These are phyloP conservation scores for Auricularia sp. DNA, from an alignment of 768 basidiomycete genomes.

Conservation along the genomic window DNA sequence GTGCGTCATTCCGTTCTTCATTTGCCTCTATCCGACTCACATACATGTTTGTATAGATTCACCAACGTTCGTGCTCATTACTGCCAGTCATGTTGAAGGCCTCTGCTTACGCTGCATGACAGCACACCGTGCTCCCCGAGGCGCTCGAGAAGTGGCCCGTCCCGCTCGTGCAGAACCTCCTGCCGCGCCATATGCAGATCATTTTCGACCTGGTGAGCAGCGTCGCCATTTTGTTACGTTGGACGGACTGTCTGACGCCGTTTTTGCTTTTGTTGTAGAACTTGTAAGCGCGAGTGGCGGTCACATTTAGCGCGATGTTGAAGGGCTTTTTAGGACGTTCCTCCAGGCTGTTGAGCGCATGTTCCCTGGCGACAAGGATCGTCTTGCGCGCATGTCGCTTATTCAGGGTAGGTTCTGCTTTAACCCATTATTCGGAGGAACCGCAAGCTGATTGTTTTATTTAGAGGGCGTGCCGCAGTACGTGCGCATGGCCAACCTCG, in stretches of 20 bases:
- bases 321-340: slow-evolving; percentile 10
- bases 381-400: slow-evolving; percentile 77
- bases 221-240: not conserved
- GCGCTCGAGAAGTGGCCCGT: slow-evolving; percentile 76
- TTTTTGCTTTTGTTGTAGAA: not conserved
- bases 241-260: not conserved
- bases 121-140: slow-evolving; percentile 32
- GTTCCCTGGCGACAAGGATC: slow-evolving; percentile 80
- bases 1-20: slow-evolving; percentile 29
- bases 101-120: not conserved
- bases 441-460: not conserved
- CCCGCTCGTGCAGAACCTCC: slow-evolving; percentile 69
- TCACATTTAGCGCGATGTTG: too few relatives aligned
- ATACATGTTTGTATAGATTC: slow-evolving; percentile 7
- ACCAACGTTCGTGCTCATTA: slow-evolving; percentile 42
- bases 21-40: too few relatives aligned
- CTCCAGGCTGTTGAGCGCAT: slow-evolving; percentile 70
- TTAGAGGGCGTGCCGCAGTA: slow-evolving; percentile 79
- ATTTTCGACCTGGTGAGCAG: slow-evolving; percentile 71
- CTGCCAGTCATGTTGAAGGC: too few relatives aligned
- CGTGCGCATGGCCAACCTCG: slow-evolving; percentile 85
- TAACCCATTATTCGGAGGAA: not conserved
- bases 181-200: slow-evolving; percentile 87
- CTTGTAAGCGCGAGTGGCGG: not conserved
- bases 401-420: slow-evolving; percentile 57